phyloP scores from a whole-genome alignment of 441 rosid genomes.

The Pelargonium fulgidum region DNA sequence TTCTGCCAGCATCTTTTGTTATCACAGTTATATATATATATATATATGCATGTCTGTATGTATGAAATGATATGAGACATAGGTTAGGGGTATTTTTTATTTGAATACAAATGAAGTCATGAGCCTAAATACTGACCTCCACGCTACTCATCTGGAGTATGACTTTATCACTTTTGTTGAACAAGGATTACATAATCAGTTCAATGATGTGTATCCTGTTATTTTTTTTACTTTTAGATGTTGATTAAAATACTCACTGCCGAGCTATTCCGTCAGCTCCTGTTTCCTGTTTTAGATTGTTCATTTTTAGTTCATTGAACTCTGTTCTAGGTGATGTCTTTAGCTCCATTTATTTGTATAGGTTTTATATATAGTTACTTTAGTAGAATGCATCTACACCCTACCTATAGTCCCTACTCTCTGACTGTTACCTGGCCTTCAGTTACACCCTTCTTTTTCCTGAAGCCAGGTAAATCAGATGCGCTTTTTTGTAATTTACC shows the following conservation, averaged over 20 bases:
- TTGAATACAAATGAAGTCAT: background rate
- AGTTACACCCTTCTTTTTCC: constrained; percentile 39
- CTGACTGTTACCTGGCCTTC: constrained; percentile 33
- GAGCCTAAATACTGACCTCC: too few relatives aligned
- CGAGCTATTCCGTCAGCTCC: too few relatives aligned
- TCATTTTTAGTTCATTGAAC: too few relatives aligned
- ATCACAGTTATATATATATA: background rate
- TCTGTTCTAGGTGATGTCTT: too few relatives aligned
- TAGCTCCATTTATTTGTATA: too few relatives aligned
- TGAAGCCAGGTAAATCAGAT: constrained; percentile 47
- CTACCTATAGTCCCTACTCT: background rate
- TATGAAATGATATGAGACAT: background rate
- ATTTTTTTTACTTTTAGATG: background rate
- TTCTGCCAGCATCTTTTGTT: constrained; percentile 19
- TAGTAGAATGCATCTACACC: background rate
- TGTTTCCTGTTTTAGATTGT: too few relatives aligned
- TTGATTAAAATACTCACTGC: too few relatives aligned
- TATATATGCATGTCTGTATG: background rate
- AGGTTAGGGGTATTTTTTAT: background rate
- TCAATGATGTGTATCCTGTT: background rate
- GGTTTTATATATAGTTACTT: background rate
- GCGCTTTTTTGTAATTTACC: constrained; percentile 41
- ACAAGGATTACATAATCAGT: background rate
- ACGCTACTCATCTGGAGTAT: too few relatives aligned
- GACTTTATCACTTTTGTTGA: background rate